Percentiles rank a stretch among this genome's conserved stretches.
Evolutionary conservation across 2,329 filamentous ascomycete species (phyloP).

Genomic region (Fusarium staphyleae): DNA sequence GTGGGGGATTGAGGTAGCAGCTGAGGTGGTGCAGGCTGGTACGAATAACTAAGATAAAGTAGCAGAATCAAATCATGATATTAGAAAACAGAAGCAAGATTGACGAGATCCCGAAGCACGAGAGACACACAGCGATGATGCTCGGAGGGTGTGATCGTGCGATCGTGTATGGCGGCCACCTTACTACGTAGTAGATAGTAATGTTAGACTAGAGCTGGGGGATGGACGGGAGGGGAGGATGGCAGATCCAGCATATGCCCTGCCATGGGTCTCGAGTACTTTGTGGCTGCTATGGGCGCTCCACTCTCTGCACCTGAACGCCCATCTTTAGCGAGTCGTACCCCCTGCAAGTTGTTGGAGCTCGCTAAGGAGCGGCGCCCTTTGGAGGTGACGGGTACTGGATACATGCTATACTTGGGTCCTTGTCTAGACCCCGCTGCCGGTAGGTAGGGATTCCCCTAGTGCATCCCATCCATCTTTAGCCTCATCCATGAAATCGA

Average conservation of each 20-base stretch:
- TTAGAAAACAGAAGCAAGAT: slow-evolving; percentile 7
- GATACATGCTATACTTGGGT: slow-evolving; percentile 1
- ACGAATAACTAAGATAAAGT: not conserved
- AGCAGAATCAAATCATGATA: slow-evolving; percentile 1
- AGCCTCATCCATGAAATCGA: slow-evolving; percentile 19
- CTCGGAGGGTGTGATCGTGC: slow-evolving; percentile 25
- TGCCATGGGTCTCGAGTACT: slow-evolving; percentile 21
- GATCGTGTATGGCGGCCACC: slow-evolving; percentile 25
- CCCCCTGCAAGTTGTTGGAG: slow-evolving; percentile 6
- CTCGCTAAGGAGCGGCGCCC: not conserved
- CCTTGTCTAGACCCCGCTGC: slow-evolving; percentile 2
- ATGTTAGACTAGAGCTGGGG: slow-evolving; percentile 8
- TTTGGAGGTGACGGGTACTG: slow-evolving; percentile 4
- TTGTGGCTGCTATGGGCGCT: slow-evolving; percentile 8
- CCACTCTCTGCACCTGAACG: not conserved
- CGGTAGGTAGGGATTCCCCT: slow-evolving; percentile 1
- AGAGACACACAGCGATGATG: slow-evolving; percentile 16
- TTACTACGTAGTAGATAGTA: slow-evolving; percentile 24
- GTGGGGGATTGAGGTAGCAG: slow-evolving; percentile 15
- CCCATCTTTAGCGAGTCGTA: not conserved
- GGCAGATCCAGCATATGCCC: not conserved
- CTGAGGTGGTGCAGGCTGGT: slow-evolving; percentile 2
- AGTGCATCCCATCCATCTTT: slow-evolving; percentile 13
- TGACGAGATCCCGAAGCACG: slow-evolving; percentile 18
- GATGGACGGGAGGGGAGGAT: not conserved